A percentile compares a stretch with the other conserved stretches of the same genome.
Conservation (phyloP, 768 basidiomycete species). For the Russula virescens region DNA sequence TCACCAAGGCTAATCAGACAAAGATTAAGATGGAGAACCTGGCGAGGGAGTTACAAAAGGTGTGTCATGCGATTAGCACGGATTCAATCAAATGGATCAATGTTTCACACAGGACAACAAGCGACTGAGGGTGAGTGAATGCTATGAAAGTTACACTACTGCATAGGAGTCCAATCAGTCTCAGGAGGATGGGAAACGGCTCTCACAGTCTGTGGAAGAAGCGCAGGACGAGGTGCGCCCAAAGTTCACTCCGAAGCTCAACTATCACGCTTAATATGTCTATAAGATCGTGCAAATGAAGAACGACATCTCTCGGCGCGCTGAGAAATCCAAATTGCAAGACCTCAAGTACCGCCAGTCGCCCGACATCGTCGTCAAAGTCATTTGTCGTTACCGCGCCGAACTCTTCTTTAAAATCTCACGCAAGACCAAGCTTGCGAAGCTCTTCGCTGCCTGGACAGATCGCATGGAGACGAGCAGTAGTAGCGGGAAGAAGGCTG, state of each 20-base stretch:
- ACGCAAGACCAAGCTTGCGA: slow-evolving; percentile 79
- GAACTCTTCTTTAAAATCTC: slow-evolving; percentile 92
- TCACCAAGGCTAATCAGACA: slow-evolving; percentile 83
- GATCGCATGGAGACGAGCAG: slow-evolving; percentile 65
- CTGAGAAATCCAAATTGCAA: slow-evolving; percentile 71
- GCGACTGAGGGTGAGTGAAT: slow-evolving; percentile 58
- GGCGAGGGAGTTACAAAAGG: slow-evolving; percentile 86
- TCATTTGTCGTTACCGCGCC: slow-evolving; percentile 82
- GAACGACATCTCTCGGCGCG: slow-evolving; percentile 72
- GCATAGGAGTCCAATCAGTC: slow-evolving; percentile 33
- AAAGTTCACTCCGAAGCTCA: not conserved
- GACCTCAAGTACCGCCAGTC: slow-evolving; percentile 78
- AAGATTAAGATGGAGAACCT: slow-evolving; percentile 89
- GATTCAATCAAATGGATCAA: slow-evolving; percentile 10
- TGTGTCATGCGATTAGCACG: slow-evolving; percentile 28
- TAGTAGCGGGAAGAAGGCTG: slow-evolving; percentile 34
- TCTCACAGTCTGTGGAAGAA: slow-evolving; percentile 76
- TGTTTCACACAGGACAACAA: slow-evolving; percentile 68
- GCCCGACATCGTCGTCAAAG: slow-evolving; percentile 88
- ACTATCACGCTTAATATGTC: not conserved
- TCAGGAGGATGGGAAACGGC: slow-evolving; percentile 80
- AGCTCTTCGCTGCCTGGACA: slow-evolving; percentile 83
- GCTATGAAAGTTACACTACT: slow-evolving; percentile 30
- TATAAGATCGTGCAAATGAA: slow-evolving; percentile 72
- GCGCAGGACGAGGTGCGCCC: slow-evolving; percentile 71